These are phyloP conservation scores for Diaporthe caulivora DNA, from an alignment of 2,329 filamentous ascomycete species.

Conservation along the genomic window DNA sequence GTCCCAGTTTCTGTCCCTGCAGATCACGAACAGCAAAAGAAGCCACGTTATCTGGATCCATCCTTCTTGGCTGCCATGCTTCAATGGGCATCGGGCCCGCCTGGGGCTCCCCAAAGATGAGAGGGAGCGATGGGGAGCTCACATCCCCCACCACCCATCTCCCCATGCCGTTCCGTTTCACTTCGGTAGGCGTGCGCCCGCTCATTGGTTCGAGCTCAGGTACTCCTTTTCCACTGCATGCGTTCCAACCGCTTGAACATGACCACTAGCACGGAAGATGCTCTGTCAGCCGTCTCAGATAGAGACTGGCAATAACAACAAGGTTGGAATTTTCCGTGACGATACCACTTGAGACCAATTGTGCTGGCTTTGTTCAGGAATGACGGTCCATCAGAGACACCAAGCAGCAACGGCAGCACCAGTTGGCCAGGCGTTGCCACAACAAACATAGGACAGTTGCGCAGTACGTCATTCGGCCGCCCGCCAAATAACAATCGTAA, in stretches of 20 bases:
- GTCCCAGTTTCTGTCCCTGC: constrained; percentile 16
- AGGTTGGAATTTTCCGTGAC: constrained; percentile 26
- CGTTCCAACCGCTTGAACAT: constrained; percentile 33
- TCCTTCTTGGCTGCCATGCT: constrained; percentile 9
- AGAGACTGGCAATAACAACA: constrained; percentile 30
- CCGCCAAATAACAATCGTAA: constrained; percentile 15
- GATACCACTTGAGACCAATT: constrained; percentile 4
- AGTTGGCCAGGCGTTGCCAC: constrained; percentile 26
- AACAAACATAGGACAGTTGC: constrained; percentile 12
- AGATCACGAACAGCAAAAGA: constrained; percentile 29
- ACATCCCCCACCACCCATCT: constrained; percentile 9
- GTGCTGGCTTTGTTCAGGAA: background rate
- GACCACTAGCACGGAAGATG: constrained; percentile 13
- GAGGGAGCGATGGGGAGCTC: constrained; percentile 23
- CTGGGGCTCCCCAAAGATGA: constrained; percentile 23
- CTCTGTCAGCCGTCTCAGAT: constrained; percentile 37
- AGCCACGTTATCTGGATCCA: constrained; percentile 36
- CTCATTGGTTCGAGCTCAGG: constrained; percentile 35
- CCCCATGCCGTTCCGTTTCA: constrained; percentile 39
- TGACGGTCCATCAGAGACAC: background rate
- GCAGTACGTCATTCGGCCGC: constrained; percentile 17
- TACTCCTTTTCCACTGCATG: constrained; percentile 37
- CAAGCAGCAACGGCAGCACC: background rate
- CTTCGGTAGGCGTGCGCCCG: constrained; percentile 8
- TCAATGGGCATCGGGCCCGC: constrained; percentile 22